phyloP scores from a whole-genome alignment of 305 asterid genomes.

The Coffea humblotiana region DNA sequence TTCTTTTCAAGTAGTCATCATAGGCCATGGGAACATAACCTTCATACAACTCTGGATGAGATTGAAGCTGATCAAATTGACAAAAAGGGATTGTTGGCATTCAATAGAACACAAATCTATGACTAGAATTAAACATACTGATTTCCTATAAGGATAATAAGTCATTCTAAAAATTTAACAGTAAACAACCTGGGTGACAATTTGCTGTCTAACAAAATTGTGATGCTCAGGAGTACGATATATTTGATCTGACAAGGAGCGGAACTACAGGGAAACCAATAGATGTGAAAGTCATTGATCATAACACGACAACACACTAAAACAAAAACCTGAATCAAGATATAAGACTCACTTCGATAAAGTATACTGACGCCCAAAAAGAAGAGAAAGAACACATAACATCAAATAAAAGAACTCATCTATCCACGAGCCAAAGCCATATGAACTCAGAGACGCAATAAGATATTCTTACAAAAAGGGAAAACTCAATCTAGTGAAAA shows the following conservation, averaged over 20 bases:
- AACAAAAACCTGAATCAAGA: background rate
- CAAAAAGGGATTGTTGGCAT: constrained; percentile 23
- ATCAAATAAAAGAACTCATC: background rate
- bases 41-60: constrained; percentile 56
- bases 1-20: constrained; percentile 60
- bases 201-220: constrained; percentile 78
- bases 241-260: constrained; percentile 91
- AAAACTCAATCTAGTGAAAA: background rate
- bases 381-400: background rate
- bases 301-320: background rate
- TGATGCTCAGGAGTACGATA: constrained; percentile 80
- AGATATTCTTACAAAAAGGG: background rate
- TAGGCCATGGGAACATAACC: constrained; percentile 76
- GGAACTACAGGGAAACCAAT: constrained; percentile 45
- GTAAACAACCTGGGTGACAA: constrained; percentile 70
- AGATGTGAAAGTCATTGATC: background rate
- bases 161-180: background rate
- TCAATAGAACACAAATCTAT: background rate
- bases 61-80: constrained; percentile 55
- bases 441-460: background rate
- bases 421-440: background rate
- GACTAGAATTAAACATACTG: background rate
- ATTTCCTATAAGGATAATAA: background rate
- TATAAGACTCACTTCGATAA: background rate
- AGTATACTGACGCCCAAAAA: background rate